A percentile compares a stretch with the other conserved stretches of the same genome.
These are phyloP conservation scores for Penicillium corylophilum DNA, from an alignment of 2,329 filamentous ascomycete species.

Conservation along the genomic window DNA sequence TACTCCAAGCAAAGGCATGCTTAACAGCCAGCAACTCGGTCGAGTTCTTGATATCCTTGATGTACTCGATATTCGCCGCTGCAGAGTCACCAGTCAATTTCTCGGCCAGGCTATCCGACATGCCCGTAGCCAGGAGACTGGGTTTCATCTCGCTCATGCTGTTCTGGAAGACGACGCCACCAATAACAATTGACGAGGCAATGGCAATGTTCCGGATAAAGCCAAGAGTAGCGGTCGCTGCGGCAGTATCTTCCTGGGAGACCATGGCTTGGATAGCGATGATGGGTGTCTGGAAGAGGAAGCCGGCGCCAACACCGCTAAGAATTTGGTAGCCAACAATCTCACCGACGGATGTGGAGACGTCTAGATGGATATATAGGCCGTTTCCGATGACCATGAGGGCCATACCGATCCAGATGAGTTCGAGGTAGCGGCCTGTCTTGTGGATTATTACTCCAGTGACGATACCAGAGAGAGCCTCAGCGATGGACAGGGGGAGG, in stretches of 20 bases:
- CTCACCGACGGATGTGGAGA: slow-evolving; percentile 36
- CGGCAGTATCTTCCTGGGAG: slow-evolving; percentile 48
- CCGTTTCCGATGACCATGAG: slow-evolving; percentile 50
- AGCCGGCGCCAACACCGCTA: slow-evolving; percentile 51
- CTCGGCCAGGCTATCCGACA: slow-evolving; percentile 23
- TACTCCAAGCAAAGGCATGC: slow-evolving; percentile 50
- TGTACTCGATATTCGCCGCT: slow-evolving; percentile 49
- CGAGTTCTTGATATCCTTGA: slow-evolving; percentile 40
- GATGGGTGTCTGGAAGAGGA: slow-evolving; percentile 56
- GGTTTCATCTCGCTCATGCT: slow-evolving; percentile 45
- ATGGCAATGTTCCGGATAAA: slow-evolving; percentile 68
- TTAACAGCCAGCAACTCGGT: slow-evolving; percentile 42
- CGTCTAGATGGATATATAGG: slow-evolving; percentile 45
- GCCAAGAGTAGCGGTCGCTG: slow-evolving; percentile 53
- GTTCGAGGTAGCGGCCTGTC: slow-evolving; percentile 50
- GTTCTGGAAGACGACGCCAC: slow-evolving; percentile 78
- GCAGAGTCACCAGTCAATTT: slow-evolving; percentile 44
- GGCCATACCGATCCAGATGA: slow-evolving; percentile 47
- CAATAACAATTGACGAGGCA: slow-evolving; percentile 67
- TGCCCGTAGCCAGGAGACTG: slow-evolving; percentile 57
- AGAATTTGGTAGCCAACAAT: slow-evolving; percentile 53
- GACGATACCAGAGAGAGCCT: slow-evolving; percentile 47
- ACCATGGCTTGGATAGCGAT: slow-evolving; percentile 58
- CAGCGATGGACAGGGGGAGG: slow-evolving; percentile 57
- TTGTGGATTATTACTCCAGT: slow-evolving; percentile 51